Percentiles rank a stretch among this genome's conserved stretches.
These are phyloP conservation scores for Quercus mongolica DNA, from an alignment of 306 rosid species.

Conservation along the genomic window DNA sequence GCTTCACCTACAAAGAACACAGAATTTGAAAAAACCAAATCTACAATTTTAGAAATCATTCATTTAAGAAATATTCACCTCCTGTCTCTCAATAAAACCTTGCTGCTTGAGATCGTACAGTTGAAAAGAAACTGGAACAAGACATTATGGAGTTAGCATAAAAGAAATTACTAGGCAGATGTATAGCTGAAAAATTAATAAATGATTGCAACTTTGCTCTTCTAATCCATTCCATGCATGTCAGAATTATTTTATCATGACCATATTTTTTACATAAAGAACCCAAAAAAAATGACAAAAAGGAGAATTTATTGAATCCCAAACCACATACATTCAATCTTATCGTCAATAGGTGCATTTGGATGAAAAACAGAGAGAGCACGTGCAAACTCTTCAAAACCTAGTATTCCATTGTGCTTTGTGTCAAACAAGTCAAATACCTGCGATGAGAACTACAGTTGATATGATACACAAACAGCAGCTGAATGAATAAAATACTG, in stretches of 20 bases:
- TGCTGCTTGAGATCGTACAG: conserved; percentile 98
- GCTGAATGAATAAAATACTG: conserved; percentile 12
- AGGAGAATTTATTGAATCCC: background rate
- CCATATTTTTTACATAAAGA: background rate
- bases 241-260: background rate
- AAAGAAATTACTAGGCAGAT: background rate
- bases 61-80: conserved; percentile 47
- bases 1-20: conserved; percentile 70
- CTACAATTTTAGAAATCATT: background rate
- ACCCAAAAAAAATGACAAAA: background rate
- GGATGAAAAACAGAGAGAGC: conserved; percentile 98
- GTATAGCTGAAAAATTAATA: conserved; percentile 2
- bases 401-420: conserved; percentile 96
- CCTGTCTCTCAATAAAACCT: conserved; percentile 95
- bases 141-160: conserved; percentile 4
- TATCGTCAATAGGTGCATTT: conserved; percentile 91
- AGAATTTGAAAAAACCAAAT: conserved; percentile 9
- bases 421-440: conserved; percentile 96
- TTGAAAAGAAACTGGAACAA: conserved; percentile 88
- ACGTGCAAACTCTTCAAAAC: conserved; percentile 97
- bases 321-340: conserved; percentile 75
- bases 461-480: conserved; percentile 7
- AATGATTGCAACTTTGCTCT: background rate
- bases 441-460: conserved; percentile 30
- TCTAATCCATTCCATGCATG: background rate